phyloP scores from a whole-genome alignment of 192 early-diverging fungal genomes.

The Geosiphon pyriformis region DNA sequence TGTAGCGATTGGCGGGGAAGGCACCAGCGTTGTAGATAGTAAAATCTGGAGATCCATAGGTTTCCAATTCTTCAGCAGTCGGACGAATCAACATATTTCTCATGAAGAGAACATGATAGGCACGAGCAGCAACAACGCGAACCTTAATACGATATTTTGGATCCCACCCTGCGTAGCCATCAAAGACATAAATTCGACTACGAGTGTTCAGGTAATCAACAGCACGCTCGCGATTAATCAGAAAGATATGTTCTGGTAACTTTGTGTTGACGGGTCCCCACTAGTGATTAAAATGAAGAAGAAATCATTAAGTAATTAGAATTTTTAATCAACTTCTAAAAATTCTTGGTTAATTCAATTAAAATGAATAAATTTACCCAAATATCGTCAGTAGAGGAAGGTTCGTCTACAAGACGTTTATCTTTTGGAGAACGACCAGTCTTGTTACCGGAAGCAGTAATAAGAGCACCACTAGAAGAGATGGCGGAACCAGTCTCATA shows the following conservation, averaged over 20 bases:
- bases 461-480: constrained; percentile 87
- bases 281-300: constrained; percentile 21
- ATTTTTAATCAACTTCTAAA: neutral
- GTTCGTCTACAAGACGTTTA: constrained; percentile 97
- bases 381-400: constrained; percentile 75
- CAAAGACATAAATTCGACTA: constrained; percentile 88
- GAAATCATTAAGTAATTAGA: neutral
- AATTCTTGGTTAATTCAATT: neutral
- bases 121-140: constrained; percentile 87
- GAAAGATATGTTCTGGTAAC: constrained; percentile 74
- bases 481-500: constrained; percentile 83
- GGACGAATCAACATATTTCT: constrained; percentile 98
- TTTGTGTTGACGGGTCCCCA: constrained; percentile 98
- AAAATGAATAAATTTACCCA: constrained; percentile 49
- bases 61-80: constrained; percentile 79
- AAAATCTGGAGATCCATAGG: constrained; percentile 94
- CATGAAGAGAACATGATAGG: constrained; percentile 98
- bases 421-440: constrained; percentile 91
- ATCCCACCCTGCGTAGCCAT: constrained; percentile 98
- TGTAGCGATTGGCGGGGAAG: constrained; percentile 92
- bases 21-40: constrained; percentile 95
- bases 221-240: constrained; percentile 93
- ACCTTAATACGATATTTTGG: constrained; percentile 98
- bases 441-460: constrained; percentile 87
- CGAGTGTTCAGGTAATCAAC: constrained; percentile 96